Conservation (phyloP, 345 rosid genomes). For the Salix brachista region DNA sequence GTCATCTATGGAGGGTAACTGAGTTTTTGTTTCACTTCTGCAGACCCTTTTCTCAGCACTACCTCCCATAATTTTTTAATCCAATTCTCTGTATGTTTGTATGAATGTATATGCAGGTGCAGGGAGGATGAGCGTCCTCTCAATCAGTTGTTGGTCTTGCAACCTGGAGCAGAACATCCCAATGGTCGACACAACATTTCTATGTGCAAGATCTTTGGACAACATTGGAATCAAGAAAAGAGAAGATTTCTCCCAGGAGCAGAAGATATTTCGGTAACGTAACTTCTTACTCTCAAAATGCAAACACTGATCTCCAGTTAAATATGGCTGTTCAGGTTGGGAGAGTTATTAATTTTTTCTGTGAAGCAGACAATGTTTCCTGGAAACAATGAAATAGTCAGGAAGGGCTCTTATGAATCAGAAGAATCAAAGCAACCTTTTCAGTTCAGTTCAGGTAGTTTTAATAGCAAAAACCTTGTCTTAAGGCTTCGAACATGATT, state of each 20-base stretch:
- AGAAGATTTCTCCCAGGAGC: conserved; percentile 25
- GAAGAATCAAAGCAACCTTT: conserved; percentile 32
- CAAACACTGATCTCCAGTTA: neutral
- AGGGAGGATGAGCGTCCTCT: conserved; percentile 78
- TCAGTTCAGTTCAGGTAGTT: conserved; percentile 38
- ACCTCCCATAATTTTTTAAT: too few species aligned
- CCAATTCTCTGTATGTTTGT: too few species aligned
- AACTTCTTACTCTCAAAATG: neutral
- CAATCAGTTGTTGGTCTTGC: conserved; percentile 55
- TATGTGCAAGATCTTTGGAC: conserved; percentile 38
- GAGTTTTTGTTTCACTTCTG: too few species aligned
- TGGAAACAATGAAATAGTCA: conserved; percentile 9
- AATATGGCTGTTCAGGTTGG: conserved; percentile 5
- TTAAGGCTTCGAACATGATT: neutral
- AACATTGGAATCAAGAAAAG: conserved; percentile 44
- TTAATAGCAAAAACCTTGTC: neutral
- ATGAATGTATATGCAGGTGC: conserved; percentile 31
- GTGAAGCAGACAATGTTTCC: conserved; percentile 22
- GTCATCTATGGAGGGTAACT: too few species aligned
- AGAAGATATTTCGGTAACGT: conserved; percentile 29
- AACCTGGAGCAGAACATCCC: conserved; percentile 40
- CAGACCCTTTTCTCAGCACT: too few species aligned
- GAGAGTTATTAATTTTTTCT: conserved; percentile 1
- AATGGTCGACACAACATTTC: conserved; percentile 32
- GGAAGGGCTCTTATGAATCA: conserved; percentile 18